A percentile compares a stretch with the other conserved stretches of the same genome.
These are phyloP conservation scores for Trichoderma citrinoviride DNA, from an alignment of 2,329 filamentous ascomycete species.

Conservation along the genomic window DNA sequence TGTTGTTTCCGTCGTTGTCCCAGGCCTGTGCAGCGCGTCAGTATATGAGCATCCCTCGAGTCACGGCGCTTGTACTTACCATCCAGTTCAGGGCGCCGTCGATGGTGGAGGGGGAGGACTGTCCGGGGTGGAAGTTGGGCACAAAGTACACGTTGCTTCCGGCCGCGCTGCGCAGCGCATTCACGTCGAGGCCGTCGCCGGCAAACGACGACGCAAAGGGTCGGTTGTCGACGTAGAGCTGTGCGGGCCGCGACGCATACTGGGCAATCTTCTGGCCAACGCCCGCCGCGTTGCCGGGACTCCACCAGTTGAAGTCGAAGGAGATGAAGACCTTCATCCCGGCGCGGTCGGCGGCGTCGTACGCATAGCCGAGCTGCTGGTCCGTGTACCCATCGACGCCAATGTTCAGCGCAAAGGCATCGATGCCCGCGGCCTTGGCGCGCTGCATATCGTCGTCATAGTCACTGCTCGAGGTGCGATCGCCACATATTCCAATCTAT, in stretches of 20 bases:
- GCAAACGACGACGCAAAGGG: constrained; percentile 54
- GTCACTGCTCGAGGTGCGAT: constrained; percentile 40
- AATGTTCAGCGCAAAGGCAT: constrained; percentile 51
- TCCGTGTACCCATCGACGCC: constrained; percentile 44
- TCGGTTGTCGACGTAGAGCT: constrained; percentile 49
- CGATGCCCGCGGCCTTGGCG: constrained; percentile 44
- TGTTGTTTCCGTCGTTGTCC: constrained; percentile 46
- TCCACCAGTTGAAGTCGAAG: constrained; percentile 55
- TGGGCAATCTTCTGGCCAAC: constrained; percentile 46
- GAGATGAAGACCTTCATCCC: constrained; percentile 55
- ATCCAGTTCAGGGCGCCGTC: constrained; percentile 49
- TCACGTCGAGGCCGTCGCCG: constrained; percentile 46
- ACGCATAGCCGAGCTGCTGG: constrained; percentile 47
- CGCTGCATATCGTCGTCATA: constrained; percentile 48
- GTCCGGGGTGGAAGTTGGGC: constrained; percentile 48
- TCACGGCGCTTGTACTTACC: neutral
- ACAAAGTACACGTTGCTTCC: constrained; percentile 47
- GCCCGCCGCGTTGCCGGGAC: constrained; percentile 35
- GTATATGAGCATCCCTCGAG: neutral
- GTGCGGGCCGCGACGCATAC: constrained; percentile 43
- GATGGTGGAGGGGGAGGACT: constrained; percentile 38
- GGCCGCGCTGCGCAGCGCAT: constrained; percentile 40
- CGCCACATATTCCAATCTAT: constrained; percentile 33
- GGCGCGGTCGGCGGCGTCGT: constrained; percentile 44
- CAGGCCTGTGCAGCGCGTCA: constrained; percentile 33